Evolutionary conservation across 2,329 filamentous ascomycete genomes (phyloP).

Genomic region (Mycogone perniciosa): DNA sequence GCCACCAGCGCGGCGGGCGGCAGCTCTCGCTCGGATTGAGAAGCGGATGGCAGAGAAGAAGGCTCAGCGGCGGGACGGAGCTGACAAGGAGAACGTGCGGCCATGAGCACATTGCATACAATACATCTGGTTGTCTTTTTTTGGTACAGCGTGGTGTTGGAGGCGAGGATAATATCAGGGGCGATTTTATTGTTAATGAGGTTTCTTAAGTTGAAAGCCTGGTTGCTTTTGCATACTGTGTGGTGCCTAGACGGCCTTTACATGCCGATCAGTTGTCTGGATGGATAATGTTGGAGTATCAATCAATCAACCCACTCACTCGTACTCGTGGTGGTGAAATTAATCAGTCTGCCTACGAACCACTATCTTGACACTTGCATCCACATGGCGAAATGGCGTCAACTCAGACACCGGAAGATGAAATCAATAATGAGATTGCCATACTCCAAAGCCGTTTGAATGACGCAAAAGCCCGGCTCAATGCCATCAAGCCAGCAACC

Average conservation of each 20-base stretch:
- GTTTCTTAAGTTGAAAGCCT: not conserved
- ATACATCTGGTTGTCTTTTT: not conserved
- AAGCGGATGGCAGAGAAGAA: constrained; percentile 47
- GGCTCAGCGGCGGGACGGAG: constrained; percentile 25
- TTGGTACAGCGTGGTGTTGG: constrained; percentile 20
- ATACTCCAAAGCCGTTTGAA: constrained; percentile 47
- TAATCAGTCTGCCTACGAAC: not conserved
- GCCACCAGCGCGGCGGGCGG: constrained; percentile 45
- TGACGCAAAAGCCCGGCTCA: constrained; percentile 39
- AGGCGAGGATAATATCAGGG: no score
- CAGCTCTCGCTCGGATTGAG: constrained; percentile 49
- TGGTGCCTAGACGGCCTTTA: constrained; percentile 2
- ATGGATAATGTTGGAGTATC: no score
- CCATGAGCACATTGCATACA: constrained; percentile 21
- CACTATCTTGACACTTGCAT: constrained; percentile 5
- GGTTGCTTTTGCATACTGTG: not conserved
- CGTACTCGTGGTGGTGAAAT: not conserved
- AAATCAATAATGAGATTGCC: constrained; percentile 49
- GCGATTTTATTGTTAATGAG: no score
- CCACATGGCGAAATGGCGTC: constrained; percentile 12
- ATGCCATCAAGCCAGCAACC: constrained; percentile 13
- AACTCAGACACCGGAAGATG: constrained; percentile 14
- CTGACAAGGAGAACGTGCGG: constrained; percentile 48
- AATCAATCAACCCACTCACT: no score
- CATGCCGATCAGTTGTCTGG: no score